phyloP scores from a whole-genome alignment of 257 asterid genomes.

The Henckelia pumila region DNA sequence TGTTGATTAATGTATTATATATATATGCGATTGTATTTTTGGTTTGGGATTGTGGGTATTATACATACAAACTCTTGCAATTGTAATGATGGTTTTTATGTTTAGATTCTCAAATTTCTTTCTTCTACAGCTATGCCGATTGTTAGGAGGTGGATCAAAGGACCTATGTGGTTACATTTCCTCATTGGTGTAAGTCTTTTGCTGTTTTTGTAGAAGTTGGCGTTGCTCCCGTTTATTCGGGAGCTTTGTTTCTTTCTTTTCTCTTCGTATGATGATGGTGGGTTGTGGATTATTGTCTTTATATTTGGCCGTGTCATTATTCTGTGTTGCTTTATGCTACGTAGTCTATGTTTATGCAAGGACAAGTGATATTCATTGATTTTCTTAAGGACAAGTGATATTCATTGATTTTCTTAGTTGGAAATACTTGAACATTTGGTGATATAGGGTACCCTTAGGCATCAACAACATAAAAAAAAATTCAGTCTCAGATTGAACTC shows the following conservation, averaged over 20 bases:
- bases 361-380: no score
- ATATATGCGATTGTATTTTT: no score
- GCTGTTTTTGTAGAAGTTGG: slow-evolving; percentile 11
- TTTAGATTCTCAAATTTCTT: slow-evolving; percentile 1
- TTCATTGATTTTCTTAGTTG: no score
- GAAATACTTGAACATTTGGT: no score
- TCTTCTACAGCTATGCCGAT: slow-evolving; percentile 74
- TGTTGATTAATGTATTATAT: slow-evolving; percentile 12
- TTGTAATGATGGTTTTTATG: no score
- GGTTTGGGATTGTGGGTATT: no score
- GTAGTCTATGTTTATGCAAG: neutral
- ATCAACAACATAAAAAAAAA: no score
- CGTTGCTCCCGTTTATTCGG: neutral
- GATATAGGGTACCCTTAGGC: no score
- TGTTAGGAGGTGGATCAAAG: slow-evolving; percentile 71
- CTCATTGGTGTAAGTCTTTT: slow-evolving; percentile 72
- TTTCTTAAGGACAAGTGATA: no score
- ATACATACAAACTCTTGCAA: no score
- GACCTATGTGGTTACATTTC: slow-evolving; percentile 91
- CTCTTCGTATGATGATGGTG: slow-evolving; percentile 7
- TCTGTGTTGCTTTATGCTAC: neutral
- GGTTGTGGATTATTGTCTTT: slow-evolving; percentile 2
- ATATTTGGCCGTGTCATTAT: neutral
- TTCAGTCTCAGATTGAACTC: no score
- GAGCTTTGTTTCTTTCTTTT: slow-evolving; percentile 7